phyloP scores from a whole-genome alignment of 148 eudicot species.

The Rhododendron simsii region DNA sequence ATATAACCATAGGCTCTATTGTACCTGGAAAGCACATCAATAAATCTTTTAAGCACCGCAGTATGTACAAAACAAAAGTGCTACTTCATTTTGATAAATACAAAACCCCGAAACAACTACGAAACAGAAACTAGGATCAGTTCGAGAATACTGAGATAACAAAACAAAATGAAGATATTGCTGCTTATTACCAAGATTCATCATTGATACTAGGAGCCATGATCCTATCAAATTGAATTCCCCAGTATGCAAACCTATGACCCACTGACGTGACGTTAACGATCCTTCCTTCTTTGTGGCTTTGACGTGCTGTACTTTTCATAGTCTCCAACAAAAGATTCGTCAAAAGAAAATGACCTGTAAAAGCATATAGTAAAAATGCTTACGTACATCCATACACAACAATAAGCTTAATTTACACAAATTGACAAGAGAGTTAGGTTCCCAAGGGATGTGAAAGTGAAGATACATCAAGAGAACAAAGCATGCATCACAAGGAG shows the following conservation, averaged over 20 bases:
- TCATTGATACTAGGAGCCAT: conserved; percentile 36
- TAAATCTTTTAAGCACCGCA: background rate
- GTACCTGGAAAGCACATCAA: conserved; percentile 45
- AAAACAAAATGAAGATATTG: background rate
- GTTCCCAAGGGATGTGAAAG: background rate
- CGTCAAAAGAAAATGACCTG: conserved; percentile 87
- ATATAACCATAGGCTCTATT: conserved; percentile 59
- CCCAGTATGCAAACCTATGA: conserved; percentile 50
- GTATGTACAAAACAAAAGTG: background rate
- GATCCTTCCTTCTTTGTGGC: conserved; percentile 74
- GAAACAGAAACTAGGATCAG: background rate
- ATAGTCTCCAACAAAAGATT: conserved; percentile 67
- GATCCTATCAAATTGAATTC: conserved; percentile 60
- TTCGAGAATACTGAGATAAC: background rate
- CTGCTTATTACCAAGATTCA: conserved; percentile 39
- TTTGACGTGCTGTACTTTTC: conserved; percentile 65
- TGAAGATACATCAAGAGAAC: background rate
- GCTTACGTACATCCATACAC: background rate
- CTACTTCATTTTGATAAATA: background rate
- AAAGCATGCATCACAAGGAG: background rate
- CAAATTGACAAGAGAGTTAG: background rate
- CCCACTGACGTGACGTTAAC: conserved; percentile 66
- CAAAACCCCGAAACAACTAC: background rate
- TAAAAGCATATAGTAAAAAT: background rate
- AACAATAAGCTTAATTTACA: background rate